phyloP scores from a whole-genome alignment of 1,139 yeast genomes.

The Sugiyamaella castrensis region DNA sequence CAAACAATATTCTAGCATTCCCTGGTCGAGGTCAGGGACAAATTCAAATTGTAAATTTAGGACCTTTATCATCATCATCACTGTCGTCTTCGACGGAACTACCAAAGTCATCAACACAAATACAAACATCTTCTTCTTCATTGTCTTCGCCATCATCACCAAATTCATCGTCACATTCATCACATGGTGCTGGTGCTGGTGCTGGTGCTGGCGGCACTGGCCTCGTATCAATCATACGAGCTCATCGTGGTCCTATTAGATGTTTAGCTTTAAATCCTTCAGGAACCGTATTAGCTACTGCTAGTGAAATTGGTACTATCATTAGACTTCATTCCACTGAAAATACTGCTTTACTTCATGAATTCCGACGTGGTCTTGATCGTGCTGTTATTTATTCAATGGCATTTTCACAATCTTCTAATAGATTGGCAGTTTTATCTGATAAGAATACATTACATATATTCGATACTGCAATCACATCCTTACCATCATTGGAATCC shows the following conservation, averaged over 20 bases:
- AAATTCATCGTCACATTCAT: not conserved
- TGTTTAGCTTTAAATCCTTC: constrained; percentile 64
- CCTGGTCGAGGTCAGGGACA: constrained; percentile 66
- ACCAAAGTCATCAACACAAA: not conserved
- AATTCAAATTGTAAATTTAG: constrained; percentile 70
- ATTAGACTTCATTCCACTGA: constrained; percentile 74
- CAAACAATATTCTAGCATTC: constrained; percentile 58
- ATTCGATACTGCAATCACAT: constrained; percentile 49
- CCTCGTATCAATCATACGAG: constrained; percentile 70
- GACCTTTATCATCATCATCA: not conserved
- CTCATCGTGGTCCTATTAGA: constrained; percentile 71
- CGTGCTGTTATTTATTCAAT: constrained; percentile 76
- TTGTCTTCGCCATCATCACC: not conserved
- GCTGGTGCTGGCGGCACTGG: constrained; percentile 25
- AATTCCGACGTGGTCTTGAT: constrained; percentile 86
- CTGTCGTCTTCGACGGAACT: constrained; percentile 36
- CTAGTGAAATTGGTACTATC: constrained; percentile 83
- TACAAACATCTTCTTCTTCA: not conserved
- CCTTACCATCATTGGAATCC: constrained; percentile 17
- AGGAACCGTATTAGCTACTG: constrained; percentile 84
- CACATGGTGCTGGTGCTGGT: not conserved
- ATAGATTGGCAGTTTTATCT: constrained; percentile 76
- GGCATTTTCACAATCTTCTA: constrained; percentile 75
- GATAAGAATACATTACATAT: constrained; percentile 89
- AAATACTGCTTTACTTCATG: constrained; percentile 70